phyloP scores from a whole-genome alignment of 305 asterid genomes.

The Ilex paraguariensis region DNA sequence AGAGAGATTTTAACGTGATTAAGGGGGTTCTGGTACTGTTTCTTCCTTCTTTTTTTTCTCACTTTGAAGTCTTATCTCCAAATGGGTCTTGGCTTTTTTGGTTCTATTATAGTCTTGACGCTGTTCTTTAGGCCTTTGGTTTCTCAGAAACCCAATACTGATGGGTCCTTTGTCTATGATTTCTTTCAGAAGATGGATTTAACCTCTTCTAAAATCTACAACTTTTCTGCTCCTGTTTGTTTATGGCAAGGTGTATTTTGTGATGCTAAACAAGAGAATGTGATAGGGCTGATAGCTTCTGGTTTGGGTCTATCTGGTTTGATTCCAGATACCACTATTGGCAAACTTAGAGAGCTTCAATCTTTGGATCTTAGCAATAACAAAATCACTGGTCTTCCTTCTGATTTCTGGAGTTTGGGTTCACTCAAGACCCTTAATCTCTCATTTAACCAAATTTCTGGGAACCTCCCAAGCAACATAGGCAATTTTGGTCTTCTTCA shows the following conservation, averaged over 20 bases:
- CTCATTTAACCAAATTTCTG: conserved; percentile 55
- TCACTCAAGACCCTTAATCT: conserved; percentile 57
- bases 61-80: conserved; percentile 4
- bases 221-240: conserved; percentile 59
- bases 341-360: conserved; percentile 61
- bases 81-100: conserved; percentile 59
- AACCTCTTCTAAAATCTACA: conserved; percentile 27
- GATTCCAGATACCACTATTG: conserved; percentile 80
- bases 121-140: conserved; percentile 44
- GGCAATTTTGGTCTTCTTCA: conserved; percentile 75
- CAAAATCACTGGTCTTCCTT: conserved; percentile 56
- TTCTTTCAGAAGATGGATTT: conserved; percentile 72
- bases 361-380: conserved; percentile 80
- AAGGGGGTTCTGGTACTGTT: background rate
- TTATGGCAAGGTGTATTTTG: conserved; percentile 73
- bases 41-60: background rate
- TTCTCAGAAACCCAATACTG: conserved; percentile 71
- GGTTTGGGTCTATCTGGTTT: conserved; percentile 73
- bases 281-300: conserved; percentile 46
- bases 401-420: conserved; percentile 95
- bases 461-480: conserved; percentile 61
- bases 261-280: conserved; percentile 48
- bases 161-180: conserved; percentile 64
- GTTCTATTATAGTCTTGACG: conserved; percentile 41
- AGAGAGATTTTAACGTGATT: background rate